Conservation (phyloP, 2,329 filamentous ascomycete species). For the Aspergillus clavatus region DNA sequence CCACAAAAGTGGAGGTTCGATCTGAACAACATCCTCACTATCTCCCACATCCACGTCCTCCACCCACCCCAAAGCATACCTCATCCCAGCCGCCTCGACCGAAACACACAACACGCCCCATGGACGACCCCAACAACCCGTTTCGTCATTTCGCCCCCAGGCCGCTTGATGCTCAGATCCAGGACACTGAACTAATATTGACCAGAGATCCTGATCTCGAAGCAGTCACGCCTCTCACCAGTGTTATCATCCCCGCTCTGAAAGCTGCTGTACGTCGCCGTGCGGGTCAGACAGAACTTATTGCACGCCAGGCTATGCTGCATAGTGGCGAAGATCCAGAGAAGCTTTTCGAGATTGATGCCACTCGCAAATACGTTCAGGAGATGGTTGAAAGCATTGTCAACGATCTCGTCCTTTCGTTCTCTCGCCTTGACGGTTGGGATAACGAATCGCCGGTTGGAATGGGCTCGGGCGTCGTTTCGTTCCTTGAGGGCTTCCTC, state of each 20-base stretch:
- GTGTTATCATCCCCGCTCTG: slow-evolving; percentile 88
- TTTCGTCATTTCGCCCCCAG: not conserved
- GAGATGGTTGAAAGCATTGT: slow-evolving; percentile 78
- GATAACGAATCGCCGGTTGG: slow-evolving; percentile 84
- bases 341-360: slow-evolving; percentile 47
- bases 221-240: slow-evolving; percentile 79
- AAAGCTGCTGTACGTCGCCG: slow-evolving; percentile 86
- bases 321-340: slow-evolving; percentile 50
- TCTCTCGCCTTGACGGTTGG: slow-evolving; percentile 83
- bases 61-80: slow-evolving; percentile 53
- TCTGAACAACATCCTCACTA: slow-evolving; percentile 6
- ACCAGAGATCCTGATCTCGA: slow-evolving; percentile 34
- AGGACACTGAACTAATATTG: slow-evolving; percentile 7
- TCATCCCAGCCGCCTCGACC: slow-evolving; percentile 38
- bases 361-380: slow-evolving; percentile 69
- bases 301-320: slow-evolving; percentile 35
- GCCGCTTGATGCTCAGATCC: slow-evolving; percentile 8
- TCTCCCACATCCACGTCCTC: slow-evolving; percentile 22
- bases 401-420: slow-evolving; percentile 74
- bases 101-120: slow-evolving; percentile 9
- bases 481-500: slow-evolving; percentile 84
- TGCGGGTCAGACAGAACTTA: slow-evolving; percentile 50
- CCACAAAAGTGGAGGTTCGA: slow-evolving; percentile 6
- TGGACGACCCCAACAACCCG: slow-evolving; percentile 2
- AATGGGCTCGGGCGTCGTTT: slow-evolving; percentile 86